phyloP scores from a whole-genome alignment of 169 alveolate species.

The Eimeria tenella region DNA sequence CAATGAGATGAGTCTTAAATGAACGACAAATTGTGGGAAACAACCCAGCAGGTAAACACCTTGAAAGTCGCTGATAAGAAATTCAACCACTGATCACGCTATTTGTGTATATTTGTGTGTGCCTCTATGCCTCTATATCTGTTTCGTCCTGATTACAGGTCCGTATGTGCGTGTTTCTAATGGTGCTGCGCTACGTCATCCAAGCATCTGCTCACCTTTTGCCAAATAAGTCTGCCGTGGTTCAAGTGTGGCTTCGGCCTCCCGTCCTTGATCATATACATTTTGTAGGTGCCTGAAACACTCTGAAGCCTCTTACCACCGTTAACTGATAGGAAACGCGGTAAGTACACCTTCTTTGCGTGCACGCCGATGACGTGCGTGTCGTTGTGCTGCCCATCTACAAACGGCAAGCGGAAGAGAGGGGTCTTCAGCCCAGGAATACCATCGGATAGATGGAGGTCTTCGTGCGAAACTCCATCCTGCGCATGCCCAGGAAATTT shows the following conservation, averaged over 20 bases:
- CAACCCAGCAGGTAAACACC: too few relatives aligned
- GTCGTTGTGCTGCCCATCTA: conserved; percentile 77
- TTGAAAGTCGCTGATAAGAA: too few relatives aligned
- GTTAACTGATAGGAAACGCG: conserved; percentile 38
- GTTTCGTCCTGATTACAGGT: too few relatives aligned
- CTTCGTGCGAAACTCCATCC: conserved; percentile 70
- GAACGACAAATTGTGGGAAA: too few relatives aligned
- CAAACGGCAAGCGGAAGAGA: conserved; percentile 73
- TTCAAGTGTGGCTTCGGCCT: conserved; percentile 74
- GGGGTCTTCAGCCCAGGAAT: conserved; percentile 69
- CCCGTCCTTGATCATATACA: conserved; percentile 67
- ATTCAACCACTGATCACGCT: too few relatives aligned
- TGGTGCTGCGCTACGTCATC: too few relatives aligned
- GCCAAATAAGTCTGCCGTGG: conserved; percentile 76
- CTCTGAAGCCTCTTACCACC: conserved; percentile 37
- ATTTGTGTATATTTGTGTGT: too few relatives aligned
- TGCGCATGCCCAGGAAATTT: not conserved
- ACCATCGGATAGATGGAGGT: conserved; percentile 69
- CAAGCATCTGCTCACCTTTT: not conserved
- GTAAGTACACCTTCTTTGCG: conserved; percentile 13
- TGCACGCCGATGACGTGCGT: conserved; percentile 74
- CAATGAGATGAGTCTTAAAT: too few relatives aligned
- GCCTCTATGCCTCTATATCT: too few relatives aligned
- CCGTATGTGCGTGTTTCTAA: too few relatives aligned
- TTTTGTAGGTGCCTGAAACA: conserved; percentile 58